Percentiles rank a stretch among this genome's conserved stretches.
phyloP scores from a whole-genome alignment of 2,329 filamentous ascomycete species.

The Raffaelea ambrosiae region DNA sequence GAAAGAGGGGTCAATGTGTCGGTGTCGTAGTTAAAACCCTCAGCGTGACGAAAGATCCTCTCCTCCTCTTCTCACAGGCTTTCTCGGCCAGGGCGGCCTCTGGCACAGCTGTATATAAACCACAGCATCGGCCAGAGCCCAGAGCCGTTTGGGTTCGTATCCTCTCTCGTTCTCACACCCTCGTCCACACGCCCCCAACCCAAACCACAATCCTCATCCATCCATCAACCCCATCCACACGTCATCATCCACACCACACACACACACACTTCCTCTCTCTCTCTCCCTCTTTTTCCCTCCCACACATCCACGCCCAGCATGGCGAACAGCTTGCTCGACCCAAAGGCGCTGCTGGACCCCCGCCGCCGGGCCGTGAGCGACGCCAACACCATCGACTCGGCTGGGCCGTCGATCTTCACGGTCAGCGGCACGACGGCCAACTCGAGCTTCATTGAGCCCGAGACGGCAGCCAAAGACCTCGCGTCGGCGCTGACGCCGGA shows the following conservation, averaged over 20 bases:
- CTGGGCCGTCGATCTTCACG: neutral
- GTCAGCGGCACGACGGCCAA: neutral
- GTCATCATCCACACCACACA: no score
- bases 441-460: neutral
- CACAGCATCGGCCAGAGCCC: no score
- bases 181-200: no score
- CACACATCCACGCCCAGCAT: neutral
- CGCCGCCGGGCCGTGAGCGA: neutral
- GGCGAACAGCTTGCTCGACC: neutral
- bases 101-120: neutral
- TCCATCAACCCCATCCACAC: no score
- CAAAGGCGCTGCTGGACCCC: neutral
- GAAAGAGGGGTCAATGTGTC: neutral
- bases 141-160: no score
- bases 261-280: neutral
- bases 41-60: neutral
- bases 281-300: neutral
- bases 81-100: no score
- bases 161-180: no score
- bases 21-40: neutral
- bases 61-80: neutral
- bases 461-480: neutral
- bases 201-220: no score
- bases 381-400: neutral
- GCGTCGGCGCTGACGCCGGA: conserved; percentile 60